Evolutionary conservation across 2,329 filamentous ascomycete species (phyloP).

Genomic region (Diaporthe destruens): DNA sequence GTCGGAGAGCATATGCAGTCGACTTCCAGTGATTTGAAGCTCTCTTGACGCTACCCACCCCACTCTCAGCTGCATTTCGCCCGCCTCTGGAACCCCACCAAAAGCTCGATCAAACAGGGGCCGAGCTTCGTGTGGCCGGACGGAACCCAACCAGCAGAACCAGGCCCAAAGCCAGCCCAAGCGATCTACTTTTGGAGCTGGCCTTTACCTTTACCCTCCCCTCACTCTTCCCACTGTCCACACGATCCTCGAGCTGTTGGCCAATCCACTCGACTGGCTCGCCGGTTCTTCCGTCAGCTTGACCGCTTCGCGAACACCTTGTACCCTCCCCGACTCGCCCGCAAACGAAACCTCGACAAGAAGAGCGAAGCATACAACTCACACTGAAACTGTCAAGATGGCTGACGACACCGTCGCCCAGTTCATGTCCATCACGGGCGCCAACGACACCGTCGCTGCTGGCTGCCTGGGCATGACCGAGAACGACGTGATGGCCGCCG

Average conservation of each 20-base stretch:
- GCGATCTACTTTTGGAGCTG: conserved; percentile 3
- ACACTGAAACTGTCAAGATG: conserved; percentile 60
- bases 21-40: neutral
- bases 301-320: neutral
- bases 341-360: neutral
- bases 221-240: neutral
- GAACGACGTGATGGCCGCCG: conserved; percentile 85
- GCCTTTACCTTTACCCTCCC: neutral
- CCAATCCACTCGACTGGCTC: neutral
- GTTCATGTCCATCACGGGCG: conserved; percentile 86
- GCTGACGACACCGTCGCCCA: conserved; percentile 77
- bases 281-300: neutral
- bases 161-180: conserved; percentile 21
- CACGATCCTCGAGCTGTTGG: neutral
- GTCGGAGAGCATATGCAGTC: neutral
- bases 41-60: neutral
- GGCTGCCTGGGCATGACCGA: conserved; percentile 90
- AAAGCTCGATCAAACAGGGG: conserved; percentile 29
- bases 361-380: neutral
- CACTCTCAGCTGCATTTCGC: neutral
- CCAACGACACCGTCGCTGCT: conserved; percentile 78
- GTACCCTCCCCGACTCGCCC: neutral
- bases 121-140: conserved; percentile 20
- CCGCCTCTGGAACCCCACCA: conserved; percentile 21
- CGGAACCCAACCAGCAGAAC: conserved; percentile 6